Conservation (phyloP, 306 rosid species). For the Citrullus amarus region DNA sequence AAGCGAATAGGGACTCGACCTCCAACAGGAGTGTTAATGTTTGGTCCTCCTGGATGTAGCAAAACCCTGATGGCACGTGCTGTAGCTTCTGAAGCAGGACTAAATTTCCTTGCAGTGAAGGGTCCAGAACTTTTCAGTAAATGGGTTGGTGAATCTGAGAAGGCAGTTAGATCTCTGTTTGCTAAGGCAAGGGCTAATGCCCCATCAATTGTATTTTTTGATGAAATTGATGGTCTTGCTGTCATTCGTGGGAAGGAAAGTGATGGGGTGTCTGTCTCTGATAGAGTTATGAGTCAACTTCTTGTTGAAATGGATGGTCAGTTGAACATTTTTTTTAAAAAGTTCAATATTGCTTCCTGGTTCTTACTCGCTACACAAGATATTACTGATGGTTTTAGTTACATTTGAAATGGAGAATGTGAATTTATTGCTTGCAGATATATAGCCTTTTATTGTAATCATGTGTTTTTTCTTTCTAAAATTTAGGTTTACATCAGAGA, state of each 20-base stretch:
- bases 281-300: conserved; percentile 88
- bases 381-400: not conserved
- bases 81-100: conserved; percentile 80
- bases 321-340: conserved; percentile 22
- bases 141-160: conserved; percentile 99
- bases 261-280: conserved; percentile 84
- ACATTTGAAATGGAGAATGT: not conserved
- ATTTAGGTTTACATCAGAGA: conserved; percentile 75
- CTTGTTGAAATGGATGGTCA: conserved; percentile 86
- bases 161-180: conserved; percentile 79
- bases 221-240: conserved; percentile 90
- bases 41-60: conserved; percentile 98
- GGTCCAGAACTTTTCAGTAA: conserved; percentile 97
- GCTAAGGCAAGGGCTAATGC: conserved; percentile 94
- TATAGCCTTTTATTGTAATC: conserved; percentile 2
- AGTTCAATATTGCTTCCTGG: not conserved
- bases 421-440: not conserved
- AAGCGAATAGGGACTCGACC: conserved; percentile 71
- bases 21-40: conserved; percentile 72
- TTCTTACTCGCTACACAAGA: not conserved
- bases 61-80: conserved; percentile 96
- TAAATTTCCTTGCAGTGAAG: conserved; percentile 86
- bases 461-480: conserved; percentile 8
- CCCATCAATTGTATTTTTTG: conserved; percentile 83
- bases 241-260: conserved; percentile 71